phyloP scores from a whole-genome alignment of 345 rosid species.

The Brassica incana region DNA sequence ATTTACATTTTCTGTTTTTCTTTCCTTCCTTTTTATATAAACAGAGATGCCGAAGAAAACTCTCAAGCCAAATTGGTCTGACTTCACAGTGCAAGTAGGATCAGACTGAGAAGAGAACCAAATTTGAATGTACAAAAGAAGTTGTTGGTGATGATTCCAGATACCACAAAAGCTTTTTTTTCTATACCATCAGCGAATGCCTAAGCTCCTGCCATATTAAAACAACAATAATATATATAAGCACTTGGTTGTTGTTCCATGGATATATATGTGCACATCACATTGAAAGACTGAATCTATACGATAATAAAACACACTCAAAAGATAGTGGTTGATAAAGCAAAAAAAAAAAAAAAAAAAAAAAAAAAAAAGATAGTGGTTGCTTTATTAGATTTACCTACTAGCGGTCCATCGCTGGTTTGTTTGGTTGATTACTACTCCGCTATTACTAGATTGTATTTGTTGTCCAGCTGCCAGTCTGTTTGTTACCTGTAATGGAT shows the following conservation, averaged over 20 bases:
- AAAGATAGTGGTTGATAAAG: not conserved
- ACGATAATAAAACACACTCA: not conserved
- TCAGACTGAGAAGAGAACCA: conserved; percentile 19
- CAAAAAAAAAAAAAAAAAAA: too few species aligned
- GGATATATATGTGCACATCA: too few species aligned
- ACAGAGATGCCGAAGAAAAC: not conserved
- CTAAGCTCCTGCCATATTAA: conserved; percentile 49
- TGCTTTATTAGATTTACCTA: conserved; percentile 46
- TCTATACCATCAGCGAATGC: conserved; percentile 51
- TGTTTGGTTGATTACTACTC: conserved; percentile 37
- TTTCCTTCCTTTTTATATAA: not conserved
- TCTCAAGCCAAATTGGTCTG: not conserved
- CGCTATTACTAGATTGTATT: conserved; percentile 41
- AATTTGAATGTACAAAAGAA: conserved; percentile 28
- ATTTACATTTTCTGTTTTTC: conserved; percentile 25
- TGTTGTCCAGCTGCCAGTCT: conserved; percentile 44
- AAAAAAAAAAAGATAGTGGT: not conserved
- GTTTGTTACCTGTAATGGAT: conserved; percentile 38
- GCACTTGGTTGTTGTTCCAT: not conserved
- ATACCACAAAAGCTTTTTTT: not conserved
- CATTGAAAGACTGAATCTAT: not conserved
- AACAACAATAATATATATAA: conserved; percentile 14
- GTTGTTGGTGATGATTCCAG: conserved; percentile 13
- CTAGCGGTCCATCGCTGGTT: conserved; percentile 38
- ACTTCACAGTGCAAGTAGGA: not conserved